phyloP scores from a whole-genome alignment of 1,284 basidiomycete species.

The Nidula niveotomentosa region DNA sequence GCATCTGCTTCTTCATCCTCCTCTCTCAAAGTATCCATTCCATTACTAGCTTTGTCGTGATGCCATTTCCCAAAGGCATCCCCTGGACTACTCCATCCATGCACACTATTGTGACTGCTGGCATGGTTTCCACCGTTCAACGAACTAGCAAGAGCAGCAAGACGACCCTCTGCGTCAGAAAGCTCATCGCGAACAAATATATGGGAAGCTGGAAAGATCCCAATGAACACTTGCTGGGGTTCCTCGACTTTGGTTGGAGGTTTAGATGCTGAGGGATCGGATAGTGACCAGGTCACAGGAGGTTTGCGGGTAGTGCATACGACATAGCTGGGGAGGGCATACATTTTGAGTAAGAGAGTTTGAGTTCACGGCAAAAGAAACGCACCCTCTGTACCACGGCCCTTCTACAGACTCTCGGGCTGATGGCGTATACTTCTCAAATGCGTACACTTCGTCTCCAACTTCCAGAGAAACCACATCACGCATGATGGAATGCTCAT shows the following conservation, averaged over 20 bases:
- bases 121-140: constrained; percentile 32
- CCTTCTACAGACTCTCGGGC: constrained; percentile 70
- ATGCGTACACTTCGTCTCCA: constrained; percentile 96
- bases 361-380: constrained; percentile 12
- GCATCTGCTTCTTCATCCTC: constrained; percentile 66
- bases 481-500: constrained; percentile 62
- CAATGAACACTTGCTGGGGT: constrained; percentile 88
- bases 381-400: constrained; percentile 89
- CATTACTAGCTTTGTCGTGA: constrained; percentile 44
- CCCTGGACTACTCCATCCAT: constrained; percentile 36
- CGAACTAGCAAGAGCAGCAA: constrained; percentile 66
- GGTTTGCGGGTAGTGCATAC: constrained; percentile 78
- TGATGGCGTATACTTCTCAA: constrained; percentile 81
- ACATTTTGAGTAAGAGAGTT: neutral
- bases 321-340: constrained; percentile 65
- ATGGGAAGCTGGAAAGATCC: constrained; percentile 93
- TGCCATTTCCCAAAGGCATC: constrained; percentile 42
- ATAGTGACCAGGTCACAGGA: constrained; percentile 58
- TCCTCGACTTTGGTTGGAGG: constrained; percentile 64
- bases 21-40: constrained; percentile 69
- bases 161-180: constrained; percentile 85
- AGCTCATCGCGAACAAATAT: constrained; percentile 89
- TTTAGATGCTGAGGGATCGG: constrained; percentile 55
- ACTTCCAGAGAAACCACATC: constrained; percentile 85
- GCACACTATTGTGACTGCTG: constrained; percentile 21